A percentile compares a stretch with the other conserved stretches of the same genome.
phyloP scores from a whole-genome alignment of 441 rosid genomes.

The Jatropha multifida region DNA sequence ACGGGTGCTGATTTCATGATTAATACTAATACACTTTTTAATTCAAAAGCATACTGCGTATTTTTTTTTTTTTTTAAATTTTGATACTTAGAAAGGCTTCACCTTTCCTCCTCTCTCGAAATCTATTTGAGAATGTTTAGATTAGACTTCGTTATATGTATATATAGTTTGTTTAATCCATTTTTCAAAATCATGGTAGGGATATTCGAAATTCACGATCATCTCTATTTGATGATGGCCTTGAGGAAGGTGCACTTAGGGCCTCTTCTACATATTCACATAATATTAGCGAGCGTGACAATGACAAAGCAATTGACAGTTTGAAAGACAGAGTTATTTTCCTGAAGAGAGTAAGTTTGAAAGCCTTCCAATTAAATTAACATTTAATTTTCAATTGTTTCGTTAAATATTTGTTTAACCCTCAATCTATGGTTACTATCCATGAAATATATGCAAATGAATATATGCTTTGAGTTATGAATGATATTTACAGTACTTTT shows the following conservation, averaged over 20 bases:
- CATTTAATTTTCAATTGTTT: slow-evolving; percentile 4
- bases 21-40: not conserved
- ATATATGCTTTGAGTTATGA: not conserved
- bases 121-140: not conserved
- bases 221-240: slow-evolving; percentile 66
- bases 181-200: slow-evolving; percentile 33
- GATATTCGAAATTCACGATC: slow-evolving; percentile 63
- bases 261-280: slow-evolving; percentile 55
- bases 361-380: not conserved
- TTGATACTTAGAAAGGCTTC: not conserved
- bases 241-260: slow-evolving; percentile 81
- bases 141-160: not conserved
- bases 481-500: slow-evolving; percentile 2
- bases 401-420: not conserved
- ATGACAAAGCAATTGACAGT: slow-evolving; percentile 62
- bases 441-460: not conserved
- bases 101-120: not conserved
- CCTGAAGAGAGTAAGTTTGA: slow-evolving; percentile 63
- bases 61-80: not conserved
- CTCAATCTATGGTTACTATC: too few relatives aligned
- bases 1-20: not conserved
- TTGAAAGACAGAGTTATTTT: slow-evolving; percentile 71
- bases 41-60: too few relatives aligned
- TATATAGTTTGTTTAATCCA: not conserved
- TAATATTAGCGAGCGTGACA: slow-evolving; percentile 60